phyloP scores from a whole-genome alignment of 2,329 filamentous ascomycete species.

The Ustulina deusta region DNA sequence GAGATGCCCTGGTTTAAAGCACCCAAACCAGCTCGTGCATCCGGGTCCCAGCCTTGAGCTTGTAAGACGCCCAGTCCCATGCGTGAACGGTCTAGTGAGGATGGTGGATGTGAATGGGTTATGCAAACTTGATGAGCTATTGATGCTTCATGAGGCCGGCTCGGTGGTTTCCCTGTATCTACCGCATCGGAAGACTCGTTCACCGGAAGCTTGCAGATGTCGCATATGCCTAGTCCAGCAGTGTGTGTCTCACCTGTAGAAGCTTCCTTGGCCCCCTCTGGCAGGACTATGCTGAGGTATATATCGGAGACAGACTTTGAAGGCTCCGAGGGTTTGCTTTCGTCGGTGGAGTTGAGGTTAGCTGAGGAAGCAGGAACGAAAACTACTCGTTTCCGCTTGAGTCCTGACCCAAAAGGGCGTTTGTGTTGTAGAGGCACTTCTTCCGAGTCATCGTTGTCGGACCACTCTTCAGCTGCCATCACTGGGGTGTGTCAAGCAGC shows the following conservation, averaged over 20 bases:
- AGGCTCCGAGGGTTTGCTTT: constrained; percentile 43
- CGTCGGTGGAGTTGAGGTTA: constrained; percentile 48
- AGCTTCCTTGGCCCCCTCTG: constrained; percentile 49
- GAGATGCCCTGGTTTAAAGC: constrained; percentile 76
- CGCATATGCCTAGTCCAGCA: constrained; percentile 57
- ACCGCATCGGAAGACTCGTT: constrained; percentile 37
- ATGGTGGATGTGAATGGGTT: constrained; percentile 77
- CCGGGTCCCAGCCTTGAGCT: constrained; percentile 79
- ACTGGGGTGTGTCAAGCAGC: neutral
- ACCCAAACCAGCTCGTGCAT: constrained; percentile 78
- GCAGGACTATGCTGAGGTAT: constrained; percentile 76
- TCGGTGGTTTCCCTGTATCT: constrained; percentile 22
- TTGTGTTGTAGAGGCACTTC: constrained; percentile 66
- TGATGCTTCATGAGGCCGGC: constrained; percentile 66
- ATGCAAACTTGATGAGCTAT: constrained; percentile 79
- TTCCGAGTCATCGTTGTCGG: constrained; percentile 47
- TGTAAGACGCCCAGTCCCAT: constrained; percentile 77
- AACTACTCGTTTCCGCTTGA: constrained; percentile 65
- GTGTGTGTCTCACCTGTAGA: constrained; percentile 31
- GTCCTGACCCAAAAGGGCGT: constrained; percentile 67
- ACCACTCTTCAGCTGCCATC: constrained; percentile 45
- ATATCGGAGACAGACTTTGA: constrained; percentile 63
- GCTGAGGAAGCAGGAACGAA: constrained; percentile 67
- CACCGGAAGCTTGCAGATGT: constrained; percentile 71
- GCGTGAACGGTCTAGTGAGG: constrained; percentile 74